Conservation (phyloP, 2,329 filamentous ascomycete genomes). For the Helotiales sp. region DNA sequence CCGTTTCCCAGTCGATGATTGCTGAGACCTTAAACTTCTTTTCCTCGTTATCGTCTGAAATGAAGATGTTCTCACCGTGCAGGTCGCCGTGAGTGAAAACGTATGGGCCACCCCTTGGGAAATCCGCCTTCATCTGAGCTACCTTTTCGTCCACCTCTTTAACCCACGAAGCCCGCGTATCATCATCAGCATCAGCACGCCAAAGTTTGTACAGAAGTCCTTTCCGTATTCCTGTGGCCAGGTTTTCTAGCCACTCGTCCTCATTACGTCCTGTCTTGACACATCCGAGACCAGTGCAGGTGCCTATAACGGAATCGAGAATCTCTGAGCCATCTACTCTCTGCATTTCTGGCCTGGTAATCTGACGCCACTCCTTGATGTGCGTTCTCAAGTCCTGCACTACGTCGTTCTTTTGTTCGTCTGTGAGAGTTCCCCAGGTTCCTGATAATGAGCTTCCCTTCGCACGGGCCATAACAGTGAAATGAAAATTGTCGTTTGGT, state of each 20-base stretch:
- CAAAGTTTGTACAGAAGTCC: neutral
- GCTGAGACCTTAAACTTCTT: constrained; percentile 32
- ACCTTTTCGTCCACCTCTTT: constrained; percentile 8
- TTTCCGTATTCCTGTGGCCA: constrained; percentile 5
- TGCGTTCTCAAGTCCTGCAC: neutral
- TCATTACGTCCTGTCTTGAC: constrained; percentile 8
- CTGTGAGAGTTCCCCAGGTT: neutral
- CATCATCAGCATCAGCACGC: neutral
- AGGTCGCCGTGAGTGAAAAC: constrained; percentile 42
- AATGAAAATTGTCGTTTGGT: constrained; percentile 8
- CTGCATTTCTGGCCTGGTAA: constrained; percentile 7
- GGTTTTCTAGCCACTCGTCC: constrained; percentile 14
- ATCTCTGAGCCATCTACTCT: constrained; percentile 5
- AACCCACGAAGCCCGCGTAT: neutral
- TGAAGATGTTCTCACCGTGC: constrained; percentile 39
- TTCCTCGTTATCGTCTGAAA: constrained; percentile 31
- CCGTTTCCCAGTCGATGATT: constrained; percentile 42
- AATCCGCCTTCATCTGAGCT: constrained; percentile 5
- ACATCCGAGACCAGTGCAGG: neutral
- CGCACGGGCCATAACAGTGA: constrained; percentile 7
- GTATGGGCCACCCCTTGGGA: constrained; percentile 27
- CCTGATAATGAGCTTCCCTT: neutral
- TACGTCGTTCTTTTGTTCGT: constrained; percentile 1
- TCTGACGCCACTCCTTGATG: constrained; percentile 6
- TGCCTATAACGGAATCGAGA: constrained; percentile 2